These are phyloP conservation scores for Thelephora ganbajun DNA, from an alignment of 768 basidiomycete genomes.

Conservation along the genomic window DNA sequence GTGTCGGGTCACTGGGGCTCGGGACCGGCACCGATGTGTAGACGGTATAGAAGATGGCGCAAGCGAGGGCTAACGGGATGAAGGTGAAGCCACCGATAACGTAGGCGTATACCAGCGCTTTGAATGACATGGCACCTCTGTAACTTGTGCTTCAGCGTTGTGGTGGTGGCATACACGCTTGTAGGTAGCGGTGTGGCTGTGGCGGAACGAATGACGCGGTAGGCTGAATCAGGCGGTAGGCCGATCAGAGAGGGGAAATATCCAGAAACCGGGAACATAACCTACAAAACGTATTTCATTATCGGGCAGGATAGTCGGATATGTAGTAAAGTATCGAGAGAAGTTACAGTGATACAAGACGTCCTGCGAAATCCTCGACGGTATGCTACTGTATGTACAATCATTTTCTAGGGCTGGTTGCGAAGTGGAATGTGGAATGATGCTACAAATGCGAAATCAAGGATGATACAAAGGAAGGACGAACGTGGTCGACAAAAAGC, in stretches of 20 bases:
- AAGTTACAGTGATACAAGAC: too few relatives aligned
- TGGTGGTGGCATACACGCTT: neutral
- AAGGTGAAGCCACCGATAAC: slow-evolving; percentile 85
- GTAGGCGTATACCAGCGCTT: slow-evolving; percentile 69
- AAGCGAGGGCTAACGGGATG: slow-evolving; percentile 59
- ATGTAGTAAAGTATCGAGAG: too few relatives aligned
- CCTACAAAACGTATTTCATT: slow-evolving; percentile 16
- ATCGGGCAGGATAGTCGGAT: slow-evolving; percentile 10
- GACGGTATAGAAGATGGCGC: slow-evolving; percentile 42
- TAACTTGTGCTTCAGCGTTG: slow-evolving; percentile 4
- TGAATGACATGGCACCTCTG: slow-evolving; percentile 40
- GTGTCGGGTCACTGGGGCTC: slow-evolving; percentile 26
- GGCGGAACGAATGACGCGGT: neutral
- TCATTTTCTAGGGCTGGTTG: too few relatives aligned
- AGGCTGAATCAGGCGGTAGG: slow-evolving; percentile 5
- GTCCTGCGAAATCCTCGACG: too few relatives aligned
- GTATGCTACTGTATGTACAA: too few relatives aligned
- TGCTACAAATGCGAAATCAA: too few relatives aligned
- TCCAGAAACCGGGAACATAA: too few relatives aligned
- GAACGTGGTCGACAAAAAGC: too few relatives aligned
- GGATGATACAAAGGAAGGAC: too few relatives aligned
- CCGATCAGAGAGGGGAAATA: slow-evolving; percentile 5
- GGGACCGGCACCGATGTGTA: slow-evolving; percentile 83
- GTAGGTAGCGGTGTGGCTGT: neutral
- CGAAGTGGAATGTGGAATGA: too few relatives aligned